These are phyloP conservation scores for Porodaedalea pini DNA, from an alignment of 1,284 basidiomycete species.

Conservation along the genomic window DNA sequence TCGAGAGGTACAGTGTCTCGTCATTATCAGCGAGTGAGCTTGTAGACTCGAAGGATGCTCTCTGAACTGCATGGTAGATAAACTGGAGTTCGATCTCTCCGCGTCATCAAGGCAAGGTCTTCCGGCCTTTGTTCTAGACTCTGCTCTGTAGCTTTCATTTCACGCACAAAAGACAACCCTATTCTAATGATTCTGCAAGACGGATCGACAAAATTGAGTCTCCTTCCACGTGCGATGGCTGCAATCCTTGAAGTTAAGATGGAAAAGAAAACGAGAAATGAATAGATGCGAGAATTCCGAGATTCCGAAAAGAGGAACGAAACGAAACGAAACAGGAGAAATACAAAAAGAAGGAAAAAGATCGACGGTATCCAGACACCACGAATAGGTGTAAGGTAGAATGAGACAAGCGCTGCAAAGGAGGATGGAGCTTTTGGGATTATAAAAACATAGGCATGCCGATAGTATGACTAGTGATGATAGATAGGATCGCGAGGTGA, in stretches of 20 bases:
- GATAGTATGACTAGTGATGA: background rate
- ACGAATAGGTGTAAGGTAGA: background rate
- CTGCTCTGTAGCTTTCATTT: background rate
- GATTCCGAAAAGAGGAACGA: background rate
- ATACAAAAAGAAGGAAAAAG: background rate
- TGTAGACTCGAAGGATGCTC: too few species aligned
- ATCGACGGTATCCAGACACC: background rate
- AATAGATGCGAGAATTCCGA: background rate
- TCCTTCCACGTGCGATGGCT: background rate
- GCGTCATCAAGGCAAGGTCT: too few species aligned
- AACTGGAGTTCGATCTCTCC: too few species aligned
- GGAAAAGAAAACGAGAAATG: too few species aligned
- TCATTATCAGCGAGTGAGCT: too few species aligned
- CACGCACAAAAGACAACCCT: background rate
- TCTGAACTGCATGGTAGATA: too few species aligned
- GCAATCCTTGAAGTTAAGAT: background rate
- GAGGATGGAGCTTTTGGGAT: background rate
- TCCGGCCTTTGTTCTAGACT: too few species aligned
- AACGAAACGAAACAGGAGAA: background rate
- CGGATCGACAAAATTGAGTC: background rate
- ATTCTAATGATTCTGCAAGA: background rate
- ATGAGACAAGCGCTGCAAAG: too few species aligned
- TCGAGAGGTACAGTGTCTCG: too few species aligned
- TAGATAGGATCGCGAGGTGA: background rate
- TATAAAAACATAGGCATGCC: background rate